Base-by-base conservation (phyloP, 2,329 filamentous ascomycete genomes). In the Xylariales sp. region DNA sequence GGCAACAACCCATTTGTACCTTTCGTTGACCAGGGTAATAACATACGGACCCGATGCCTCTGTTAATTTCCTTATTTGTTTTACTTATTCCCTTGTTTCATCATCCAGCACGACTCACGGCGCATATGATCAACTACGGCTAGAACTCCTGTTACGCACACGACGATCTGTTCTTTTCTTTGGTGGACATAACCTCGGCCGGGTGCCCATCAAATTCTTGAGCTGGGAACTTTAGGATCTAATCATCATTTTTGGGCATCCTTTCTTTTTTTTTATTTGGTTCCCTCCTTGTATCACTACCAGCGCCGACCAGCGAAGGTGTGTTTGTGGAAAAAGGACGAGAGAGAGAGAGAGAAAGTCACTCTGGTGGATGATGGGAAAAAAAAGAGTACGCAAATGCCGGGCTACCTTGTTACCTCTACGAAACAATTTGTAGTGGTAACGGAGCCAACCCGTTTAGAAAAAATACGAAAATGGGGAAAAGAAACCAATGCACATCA, bases 101-200 rank as follows among this genome's bases (percentile, higher is more conserved):
- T 71, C 64, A 68, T 69, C 68, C 59, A 64, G 69, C 69, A 76
- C 73, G 74, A 76, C 71, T 75, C 72, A 76, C 71, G 73, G 74
- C 73, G 74, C 75, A 75, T 68, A 75, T 72, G 74, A 75, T 68
- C 71, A 68, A 73, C 69, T 57, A 75, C 67, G 73, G 70, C 71
- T 74, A 69, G 70, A 65, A 73, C 69, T 71, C 65, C 71, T 68
- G 67, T 74, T 64, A 71, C 67, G 73, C 71, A 72, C 72, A 71
- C 62, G 45, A 68, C 52, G 58, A 66, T 64, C 65, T 64, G 58
- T 55, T 67, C 49, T 59, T 64, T 58, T 65, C 49, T 58, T 55
- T 60, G 64, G 62, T 59, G 59, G 56, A 64, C 57, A 65, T 63
- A 41, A 68, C 59, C 43, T 66, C 32, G 65, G 63, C 65, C 53